Base-by-base conservation (phyloP, 1,284 basidiomycete species). In the Sporisorium scitamineum region DNA sequence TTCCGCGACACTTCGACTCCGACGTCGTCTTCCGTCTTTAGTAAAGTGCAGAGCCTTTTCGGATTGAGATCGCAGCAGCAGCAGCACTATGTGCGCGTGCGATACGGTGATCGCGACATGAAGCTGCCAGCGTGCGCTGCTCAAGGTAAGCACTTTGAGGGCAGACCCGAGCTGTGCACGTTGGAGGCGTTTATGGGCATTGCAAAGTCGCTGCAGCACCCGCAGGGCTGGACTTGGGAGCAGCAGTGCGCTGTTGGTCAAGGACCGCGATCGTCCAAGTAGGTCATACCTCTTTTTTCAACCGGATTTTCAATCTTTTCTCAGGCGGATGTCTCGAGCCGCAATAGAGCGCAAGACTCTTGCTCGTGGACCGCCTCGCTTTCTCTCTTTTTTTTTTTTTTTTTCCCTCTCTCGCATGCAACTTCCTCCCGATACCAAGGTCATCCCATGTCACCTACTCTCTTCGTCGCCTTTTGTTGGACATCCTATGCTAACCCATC, bases 131-230 rank as follows among this genome's bases (percentile, higher is more conserved):
- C 90, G 6, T 94, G 93, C 76, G 89, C 90, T 0, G 88, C 88
- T 1, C 86, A 89, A 56, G 91, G 91, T 4, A 89, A 92, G 65
- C 93, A 94, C 77, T 87, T 92, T 10, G 87, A 89, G 3, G 92
- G 92, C 1, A 88, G 87, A 10, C 92, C 92, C 0, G 92, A 93
- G 80, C 90, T 93, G 78, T 94, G 93, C 86, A 91, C 90, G 6
- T 86, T 94, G 34, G 86, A 88, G 7, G 91, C 91, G 11, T 94
- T 94, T 86, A 87, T 57, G 87, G 71, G 67, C 29, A 69, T 82
- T 32, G 75, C 80, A 53, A 74, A 84, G 47, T 58, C 70, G 26
- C 66, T 84, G 14, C 74, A 63, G 24, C 76, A 79, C 64, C 78
- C 80, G n/a, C 54, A 79, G 16, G 80, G 76, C 18, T 69, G 67